Percentiles rank a stretch among this genome's conserved stretches.
These are phyloP conservation scores for Choanephora cucurbitarum DNA, from an alignment of 371 early-diverging fungal species.

Conservation along the genomic window DNA sequence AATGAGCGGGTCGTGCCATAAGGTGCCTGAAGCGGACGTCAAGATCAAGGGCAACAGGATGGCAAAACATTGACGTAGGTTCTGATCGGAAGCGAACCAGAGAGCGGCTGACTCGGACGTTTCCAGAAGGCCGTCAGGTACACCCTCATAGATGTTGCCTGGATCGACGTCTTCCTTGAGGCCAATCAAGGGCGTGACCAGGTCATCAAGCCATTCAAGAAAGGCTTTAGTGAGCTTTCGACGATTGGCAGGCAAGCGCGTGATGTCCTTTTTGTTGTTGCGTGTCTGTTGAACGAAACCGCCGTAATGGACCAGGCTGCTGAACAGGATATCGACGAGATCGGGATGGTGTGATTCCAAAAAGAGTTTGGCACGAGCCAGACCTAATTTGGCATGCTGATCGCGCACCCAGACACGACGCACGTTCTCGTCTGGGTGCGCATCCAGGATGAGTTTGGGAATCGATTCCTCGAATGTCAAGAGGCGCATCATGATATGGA, in stretches of 20 bases:
- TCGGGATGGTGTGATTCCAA: conserved; percentile 30
- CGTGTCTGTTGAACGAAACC: conserved; percentile 23
- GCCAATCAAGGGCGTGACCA: conserved; percentile 43
- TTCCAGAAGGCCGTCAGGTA: conserved; percentile 13
- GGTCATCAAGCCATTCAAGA: conserved; percentile 52
- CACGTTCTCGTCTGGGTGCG: conserved; percentile 24
- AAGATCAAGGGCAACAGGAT: conserved; percentile 39
- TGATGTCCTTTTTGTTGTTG: conserved; percentile 27
- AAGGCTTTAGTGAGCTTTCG: conserved; percentile 38
- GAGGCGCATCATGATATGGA: conserved; percentile 36
- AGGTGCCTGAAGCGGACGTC: conserved; percentile 34
- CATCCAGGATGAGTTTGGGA: conserved; percentile 41
- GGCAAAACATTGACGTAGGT: conserved; percentile 37
- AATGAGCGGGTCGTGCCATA: conserved; percentile 40
- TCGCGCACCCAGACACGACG: conserved; percentile 21
- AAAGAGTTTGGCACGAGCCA: conserved; percentile 31
- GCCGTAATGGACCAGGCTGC: conserved; percentile 24
- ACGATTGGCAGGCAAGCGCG: conserved; percentile 34
- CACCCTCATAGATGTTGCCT: conserved; percentile 23
- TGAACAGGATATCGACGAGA: conserved; percentile 30
- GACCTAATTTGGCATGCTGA: conserved; percentile 27
- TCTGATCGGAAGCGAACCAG: conserved; percentile 50
- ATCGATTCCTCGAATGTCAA: conserved; percentile 43
- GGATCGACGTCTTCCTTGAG: conserved; percentile 26
- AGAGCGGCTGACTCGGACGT: conserved; percentile 7